These are phyloP conservation scores for Apiospora kogelbergensis DNA, from an alignment of 2,329 filamentous ascomycete genomes.

Conservation along the genomic window DNA sequence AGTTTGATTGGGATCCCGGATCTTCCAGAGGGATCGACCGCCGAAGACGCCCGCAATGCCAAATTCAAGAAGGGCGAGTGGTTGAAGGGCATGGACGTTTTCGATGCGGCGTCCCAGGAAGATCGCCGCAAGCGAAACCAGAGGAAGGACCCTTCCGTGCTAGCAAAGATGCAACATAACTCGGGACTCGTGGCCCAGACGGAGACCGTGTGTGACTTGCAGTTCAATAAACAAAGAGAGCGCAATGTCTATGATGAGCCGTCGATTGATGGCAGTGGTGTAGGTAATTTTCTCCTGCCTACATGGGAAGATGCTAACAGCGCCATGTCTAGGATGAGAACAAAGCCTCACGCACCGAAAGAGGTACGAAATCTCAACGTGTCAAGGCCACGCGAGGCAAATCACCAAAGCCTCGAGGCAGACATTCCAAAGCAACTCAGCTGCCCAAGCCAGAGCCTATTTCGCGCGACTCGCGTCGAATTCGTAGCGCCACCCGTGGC, in stretches of 20 bases:
- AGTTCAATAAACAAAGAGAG: constrained; percentile 49
- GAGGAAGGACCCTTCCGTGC: constrained; percentile 71
- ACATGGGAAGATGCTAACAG: constrained; percentile 15
- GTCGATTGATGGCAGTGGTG: constrained; percentile 51
- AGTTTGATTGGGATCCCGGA: constrained; percentile 14
- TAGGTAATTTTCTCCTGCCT: constrained; percentile 32
- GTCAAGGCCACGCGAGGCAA: constrained; percentile 17
- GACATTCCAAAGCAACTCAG: not conserved
- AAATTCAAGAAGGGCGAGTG: constrained; percentile 64
- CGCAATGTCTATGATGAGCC: constrained; percentile 62
- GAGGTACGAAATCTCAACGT: not conserved
- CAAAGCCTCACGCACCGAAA: constrained; percentile 18
- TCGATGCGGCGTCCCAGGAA: constrained; percentile 73
- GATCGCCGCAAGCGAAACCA: constrained; percentile 77
- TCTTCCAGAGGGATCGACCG: constrained; percentile 13
- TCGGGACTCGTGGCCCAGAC: constrained; percentile 63
- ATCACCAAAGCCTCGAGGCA: constrained; percentile 12
- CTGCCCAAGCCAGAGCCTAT: not conserved
- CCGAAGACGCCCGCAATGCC: constrained; percentile 36
- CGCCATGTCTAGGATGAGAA: constrained; percentile 32
- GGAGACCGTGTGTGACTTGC: constrained; percentile 62
- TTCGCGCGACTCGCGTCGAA: not conserved
- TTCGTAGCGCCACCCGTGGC: not conserved
- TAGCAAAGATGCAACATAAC: constrained; percentile 63
- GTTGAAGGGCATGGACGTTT: constrained; percentile 79